Percentiles rank a stretch among this genome's conserved stretches.
phyloP scores from a whole-genome alignment of 352 stramenopile genomes.

The Pythium grandisporangium region DNA sequence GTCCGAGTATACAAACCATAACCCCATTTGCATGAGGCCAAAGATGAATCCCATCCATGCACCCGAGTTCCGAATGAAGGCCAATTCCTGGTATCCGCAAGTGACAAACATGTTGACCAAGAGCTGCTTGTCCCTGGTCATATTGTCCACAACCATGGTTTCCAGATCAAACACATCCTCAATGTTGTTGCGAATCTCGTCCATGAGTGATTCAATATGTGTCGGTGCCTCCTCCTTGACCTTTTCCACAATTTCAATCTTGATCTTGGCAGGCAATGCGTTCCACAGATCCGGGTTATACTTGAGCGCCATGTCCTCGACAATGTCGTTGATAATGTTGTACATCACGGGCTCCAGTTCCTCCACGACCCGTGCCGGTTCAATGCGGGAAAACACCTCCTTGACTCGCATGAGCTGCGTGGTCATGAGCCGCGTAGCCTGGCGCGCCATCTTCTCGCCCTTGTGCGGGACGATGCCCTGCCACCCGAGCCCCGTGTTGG shows the following conservation, averaged over 20 bases:
- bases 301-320: conserved; percentile 86
- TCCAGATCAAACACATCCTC: conserved; percentile 95
- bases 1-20: conserved; percentile 83
- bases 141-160: conserved; percentile 91
- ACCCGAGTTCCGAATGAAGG: conserved; percentile 88
- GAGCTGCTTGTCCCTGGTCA: conserved; percentile 92
- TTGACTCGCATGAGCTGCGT: conserved; percentile 90
- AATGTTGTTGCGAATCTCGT: conserved; percentile 93
- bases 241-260: conserved; percentile 90
- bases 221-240: conserved; percentile 89
- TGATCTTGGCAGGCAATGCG: conserved; percentile 67
- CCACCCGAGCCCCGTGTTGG: conserved; percentile 93
- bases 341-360: conserved; percentile 91
- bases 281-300: conserved; percentile 83
- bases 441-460: conserved; percentile 95
- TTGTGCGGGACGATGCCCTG: conserved; percentile 97
- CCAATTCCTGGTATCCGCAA: conserved; percentile 87
- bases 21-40: conserved; percentile 80
- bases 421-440: conserved; percentile 90
- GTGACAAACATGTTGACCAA: conserved; percentile 94
- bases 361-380: conserved; percentile 86
- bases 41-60: conserved; percentile 88
- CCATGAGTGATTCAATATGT: conserved; percentile 92
- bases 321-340: conserved; percentile 80
- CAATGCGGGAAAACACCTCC: conserved; percentile 89